Conservation (phyloP, 129 eudicot genomes). For the Tagetes patula region DNA sequence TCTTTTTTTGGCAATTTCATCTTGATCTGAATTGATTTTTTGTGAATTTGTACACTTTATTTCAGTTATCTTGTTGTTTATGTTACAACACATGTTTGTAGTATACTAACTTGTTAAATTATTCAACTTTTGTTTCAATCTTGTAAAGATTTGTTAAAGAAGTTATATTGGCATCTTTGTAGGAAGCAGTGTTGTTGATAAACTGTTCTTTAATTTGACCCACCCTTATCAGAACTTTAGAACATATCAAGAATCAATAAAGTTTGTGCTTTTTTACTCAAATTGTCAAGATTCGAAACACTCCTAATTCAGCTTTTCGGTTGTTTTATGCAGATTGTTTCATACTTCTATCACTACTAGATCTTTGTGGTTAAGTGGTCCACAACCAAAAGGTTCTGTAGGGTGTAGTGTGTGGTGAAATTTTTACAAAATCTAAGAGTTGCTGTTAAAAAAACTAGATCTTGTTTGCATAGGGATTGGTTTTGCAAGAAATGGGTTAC, state of each 20-base stretch:
- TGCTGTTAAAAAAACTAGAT: neutral
- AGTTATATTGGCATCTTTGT: conserved; percentile 10
- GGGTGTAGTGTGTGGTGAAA: no score
- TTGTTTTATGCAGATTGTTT: conserved; percentile 38
- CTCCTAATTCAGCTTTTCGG: conserved; percentile 7
- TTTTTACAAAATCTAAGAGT: no score
- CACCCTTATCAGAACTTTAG: conserved; percentile 14
- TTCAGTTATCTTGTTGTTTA: neutral
- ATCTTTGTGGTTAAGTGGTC: neutral
- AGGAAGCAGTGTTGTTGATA: conserved; percentile 4
- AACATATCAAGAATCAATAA: conserved; percentile 26
- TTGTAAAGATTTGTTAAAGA: conserved; percentile 8
- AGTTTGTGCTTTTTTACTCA: conserved; percentile 21
- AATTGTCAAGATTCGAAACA: conserved; percentile 21
- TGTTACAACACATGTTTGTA: neutral
- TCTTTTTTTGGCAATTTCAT: neutral
- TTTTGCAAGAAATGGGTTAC: conserved; percentile 48
- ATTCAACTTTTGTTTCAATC: conserved; percentile 21
- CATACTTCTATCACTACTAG: neutral
- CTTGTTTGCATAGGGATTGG: conserved; percentile 1
- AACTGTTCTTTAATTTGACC: conserved; percentile 19
- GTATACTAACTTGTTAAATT: neutral
- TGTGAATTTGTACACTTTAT: no score
- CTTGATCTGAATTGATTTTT: neutral
- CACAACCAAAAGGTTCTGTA: no score